phyloP scores from a whole-genome alignment of 1,284 basidiomycete genomes.

The Cryptococcus wingfieldii region DNA sequence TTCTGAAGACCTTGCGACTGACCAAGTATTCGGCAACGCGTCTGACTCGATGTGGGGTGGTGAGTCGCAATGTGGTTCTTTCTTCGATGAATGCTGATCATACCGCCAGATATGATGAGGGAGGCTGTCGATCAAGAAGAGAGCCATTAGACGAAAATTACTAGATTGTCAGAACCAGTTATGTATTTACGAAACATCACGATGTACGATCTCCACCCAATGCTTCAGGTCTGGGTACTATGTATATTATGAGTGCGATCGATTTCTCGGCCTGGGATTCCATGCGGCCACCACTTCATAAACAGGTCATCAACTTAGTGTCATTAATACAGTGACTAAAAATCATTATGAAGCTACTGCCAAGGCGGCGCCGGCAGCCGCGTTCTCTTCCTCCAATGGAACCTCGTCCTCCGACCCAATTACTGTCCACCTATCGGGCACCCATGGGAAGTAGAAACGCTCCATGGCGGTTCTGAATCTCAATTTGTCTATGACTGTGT shows the following conservation, averaged over 20 bases:
- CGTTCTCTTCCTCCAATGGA: constrained; percentile 23
- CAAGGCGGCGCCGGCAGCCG: background rate
- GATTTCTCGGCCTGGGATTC: too few species aligned
- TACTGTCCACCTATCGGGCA: constrained; percentile 46
- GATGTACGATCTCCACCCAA: too few species aligned
- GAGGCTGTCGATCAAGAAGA: constrained; percentile 41
- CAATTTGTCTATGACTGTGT: constrained; percentile 58
- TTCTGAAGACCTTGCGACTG: constrained; percentile 18
- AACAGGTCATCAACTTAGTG: too few species aligned
- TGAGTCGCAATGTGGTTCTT: constrained; percentile 16
- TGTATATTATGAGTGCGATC: too few species aligned
- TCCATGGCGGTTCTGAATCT: constrained; percentile 90
- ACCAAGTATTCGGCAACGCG: constrained; percentile 33
- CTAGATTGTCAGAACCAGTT: background rate
- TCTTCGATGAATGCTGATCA: background rate
- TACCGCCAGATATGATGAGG: constrained; percentile 43
- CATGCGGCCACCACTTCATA: too few species aligned
- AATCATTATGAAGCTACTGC: too few species aligned
- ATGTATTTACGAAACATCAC: background rate
- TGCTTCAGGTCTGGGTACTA: too few species aligned
- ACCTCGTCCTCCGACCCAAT: constrained; percentile 26
- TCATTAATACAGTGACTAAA: too few species aligned
- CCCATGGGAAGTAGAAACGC: constrained; percentile 63
- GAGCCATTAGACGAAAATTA: background rate
- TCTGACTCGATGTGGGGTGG: constrained; percentile 44